Conservation (phyloP, 768 basidiomycete species). For the Tylopilus rubrobrunneus region DNA sequence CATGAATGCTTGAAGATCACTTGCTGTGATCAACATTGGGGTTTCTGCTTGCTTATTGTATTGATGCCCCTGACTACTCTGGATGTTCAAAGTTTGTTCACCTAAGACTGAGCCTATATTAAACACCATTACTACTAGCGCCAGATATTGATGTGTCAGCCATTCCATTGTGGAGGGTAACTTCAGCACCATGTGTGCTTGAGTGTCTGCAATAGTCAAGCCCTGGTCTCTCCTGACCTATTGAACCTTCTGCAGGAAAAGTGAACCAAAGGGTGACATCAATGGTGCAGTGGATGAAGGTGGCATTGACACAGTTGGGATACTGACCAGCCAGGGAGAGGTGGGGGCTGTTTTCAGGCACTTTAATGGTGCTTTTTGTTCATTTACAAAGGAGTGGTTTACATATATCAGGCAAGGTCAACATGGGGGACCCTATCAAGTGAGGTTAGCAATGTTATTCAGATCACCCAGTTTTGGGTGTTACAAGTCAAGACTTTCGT, state of each 20-base stretch:
- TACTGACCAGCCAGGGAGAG: slow-evolving; percentile 63
- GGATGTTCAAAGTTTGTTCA: slow-evolving; percentile 38
- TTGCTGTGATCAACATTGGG: too few species aligned
- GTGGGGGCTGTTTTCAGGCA: slow-evolving; percentile 51
- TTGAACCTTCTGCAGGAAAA: slow-evolving; percentile 49
- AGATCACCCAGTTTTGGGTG: too few species aligned
- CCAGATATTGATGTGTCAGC: slow-evolving; percentile 64
- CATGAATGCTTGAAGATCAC: too few species aligned
- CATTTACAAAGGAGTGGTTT: slow-evolving; percentile 46
- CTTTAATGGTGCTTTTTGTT: slow-evolving; percentile 52
- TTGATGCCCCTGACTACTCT: too few species aligned
- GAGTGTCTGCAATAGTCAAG: slow-evolving; percentile 65
- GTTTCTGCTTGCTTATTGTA: too few species aligned
- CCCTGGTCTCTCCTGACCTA: slow-evolving; percentile 54
- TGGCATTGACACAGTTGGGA: slow-evolving; percentile 61
- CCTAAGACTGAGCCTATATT: slow-evolving; percentile 54
- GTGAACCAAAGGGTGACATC: slow-evolving; percentile 63
- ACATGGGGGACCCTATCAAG: slow-evolving; percentile 56
- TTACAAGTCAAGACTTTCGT: too few species aligned
- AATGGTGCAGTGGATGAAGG: slow-evolving; percentile 56
- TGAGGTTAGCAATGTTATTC: slow-evolving; percentile 23
- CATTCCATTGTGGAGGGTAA: slow-evolving; percentile 70
- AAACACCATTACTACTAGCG: slow-evolving; percentile 50
- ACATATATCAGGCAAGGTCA: slow-evolving; percentile 44
- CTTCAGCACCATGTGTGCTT: slow-evolving; percentile 50